These are phyloP conservation scores for Gnomoniopsis smithogilvyi DNA, from an alignment of 2,329 filamentous ascomycete species.

Conservation along the genomic window DNA sequence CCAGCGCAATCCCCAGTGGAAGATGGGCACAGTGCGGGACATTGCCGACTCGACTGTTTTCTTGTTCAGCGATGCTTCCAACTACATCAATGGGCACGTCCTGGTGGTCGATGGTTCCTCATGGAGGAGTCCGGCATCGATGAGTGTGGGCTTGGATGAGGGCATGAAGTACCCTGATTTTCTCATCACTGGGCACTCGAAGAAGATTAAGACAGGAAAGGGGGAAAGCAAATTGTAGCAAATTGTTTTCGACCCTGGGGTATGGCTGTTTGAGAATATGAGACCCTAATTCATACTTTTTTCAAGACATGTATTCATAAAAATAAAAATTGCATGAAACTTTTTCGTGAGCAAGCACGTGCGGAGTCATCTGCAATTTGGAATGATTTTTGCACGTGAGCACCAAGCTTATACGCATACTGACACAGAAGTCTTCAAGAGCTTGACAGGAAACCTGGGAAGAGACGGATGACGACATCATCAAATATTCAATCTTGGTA, in stretches of 20 bases:
- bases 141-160: conserved; percentile 44
- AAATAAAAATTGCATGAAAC: no score
- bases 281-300: no score
- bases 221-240: conserved; percentile 27
- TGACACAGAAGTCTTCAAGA: not conserved
- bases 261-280: not conserved
- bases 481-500: not conserved
- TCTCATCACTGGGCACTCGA: conserved; percentile 36
- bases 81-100: conserved; percentile 79
- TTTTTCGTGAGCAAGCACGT: no score
- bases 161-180: conserved; percentile 53
- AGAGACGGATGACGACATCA: not conserved
- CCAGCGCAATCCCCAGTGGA: conserved; percentile 64
- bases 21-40: conserved; percentile 78
- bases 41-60: conserved; percentile 92
- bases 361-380: no score
- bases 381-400: no score
- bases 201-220: conserved; percentile 36
- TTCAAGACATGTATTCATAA: not conserved
- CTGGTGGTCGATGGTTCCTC: conserved; percentile 69
- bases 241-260: no score
- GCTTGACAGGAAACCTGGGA: no score
- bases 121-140: conserved; percentile 50
- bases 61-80: conserved; percentile 80
- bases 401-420: no score